These are phyloP conservation scores for Pontederia paniculata DNA, from an alignment of 176 grass and related monocot genomes.

Conservation along the genomic window DNA sequence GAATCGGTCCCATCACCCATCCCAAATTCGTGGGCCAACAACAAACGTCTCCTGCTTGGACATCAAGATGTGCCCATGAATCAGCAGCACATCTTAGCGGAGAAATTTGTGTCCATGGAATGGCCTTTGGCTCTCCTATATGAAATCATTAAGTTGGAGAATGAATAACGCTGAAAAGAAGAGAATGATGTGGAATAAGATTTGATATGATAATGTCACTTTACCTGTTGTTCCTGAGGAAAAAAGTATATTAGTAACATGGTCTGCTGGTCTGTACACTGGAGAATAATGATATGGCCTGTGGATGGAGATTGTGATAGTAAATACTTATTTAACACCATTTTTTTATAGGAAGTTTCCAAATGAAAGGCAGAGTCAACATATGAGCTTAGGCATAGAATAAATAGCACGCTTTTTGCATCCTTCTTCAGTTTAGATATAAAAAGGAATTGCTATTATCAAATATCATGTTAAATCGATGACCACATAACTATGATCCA, in stretches of 20 bases:
- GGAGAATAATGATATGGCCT: constrained; percentile 46
- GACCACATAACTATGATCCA: too few species aligned
- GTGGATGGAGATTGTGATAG: constrained; percentile 19
- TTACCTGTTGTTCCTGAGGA: constrained; percentile 98
- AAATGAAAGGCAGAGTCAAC: background rate
- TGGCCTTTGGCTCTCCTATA: constrained; percentile 91
- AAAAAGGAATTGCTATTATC: too few species aligned
- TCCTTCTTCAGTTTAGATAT: too few species aligned
- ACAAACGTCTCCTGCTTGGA: constrained; percentile 43
- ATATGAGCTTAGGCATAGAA: too few species aligned
- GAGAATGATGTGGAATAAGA: background rate
- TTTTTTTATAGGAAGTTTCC: too few species aligned
- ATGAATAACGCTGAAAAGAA: background rate
- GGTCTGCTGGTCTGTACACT: constrained; percentile 52
- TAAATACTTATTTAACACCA: too few species aligned
- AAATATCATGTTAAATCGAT: too few species aligned
- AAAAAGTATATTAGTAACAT: constrained; percentile 79
- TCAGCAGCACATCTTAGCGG: constrained; percentile 67
- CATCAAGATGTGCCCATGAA: constrained; percentile 75
- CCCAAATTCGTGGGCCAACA: constrained; percentile 94
- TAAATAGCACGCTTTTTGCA: too few species aligned
- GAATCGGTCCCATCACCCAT: constrained; percentile 89
- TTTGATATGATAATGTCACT: background rate
- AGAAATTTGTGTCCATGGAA: constrained; percentile 86
- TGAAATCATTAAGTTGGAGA: constrained; percentile 8